These are phyloP conservation scores for Blepharisma japonicum DNA, from an alignment of 73 alveolate genomes.

Conservation along the genomic window DNA sequence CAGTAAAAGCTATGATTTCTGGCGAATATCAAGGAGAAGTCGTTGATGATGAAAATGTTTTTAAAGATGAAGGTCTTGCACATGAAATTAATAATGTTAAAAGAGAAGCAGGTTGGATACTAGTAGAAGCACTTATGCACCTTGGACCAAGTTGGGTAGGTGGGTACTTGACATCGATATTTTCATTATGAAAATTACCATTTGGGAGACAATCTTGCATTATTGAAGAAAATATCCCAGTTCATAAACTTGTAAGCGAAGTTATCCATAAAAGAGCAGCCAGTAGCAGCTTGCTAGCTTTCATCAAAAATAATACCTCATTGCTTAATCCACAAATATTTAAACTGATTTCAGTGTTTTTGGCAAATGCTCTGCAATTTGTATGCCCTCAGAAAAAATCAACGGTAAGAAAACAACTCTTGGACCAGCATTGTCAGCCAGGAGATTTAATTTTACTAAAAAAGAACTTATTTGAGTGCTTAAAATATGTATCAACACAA, in stretches of 20 bases:
- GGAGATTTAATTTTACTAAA: constrained; percentile 14
- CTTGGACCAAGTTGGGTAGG: constrained; percentile 25
- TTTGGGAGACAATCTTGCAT: constrained; percentile 24
- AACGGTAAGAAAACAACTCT: not conserved
- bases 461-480: constrained; percentile 18
- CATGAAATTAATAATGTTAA: constrained; percentile 21
- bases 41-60: constrained; percentile 4
- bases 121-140: constrained; percentile 23
- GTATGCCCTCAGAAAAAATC: constrained; percentile 20
- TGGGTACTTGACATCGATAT: not conserved
- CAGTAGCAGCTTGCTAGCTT: constrained; percentile 2
- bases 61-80: not conserved
- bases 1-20: not conserved
- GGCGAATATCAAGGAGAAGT: constrained; percentile 23
- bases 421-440: not conserved
- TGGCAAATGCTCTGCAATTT: constrained; percentile 22
- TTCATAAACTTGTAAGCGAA: not conserved
- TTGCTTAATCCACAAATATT: constrained; percentile 17
- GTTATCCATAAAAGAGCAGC: constrained; percentile 21
- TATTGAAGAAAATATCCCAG: not conserved
- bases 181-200: constrained; percentile 4
- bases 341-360: not conserved
- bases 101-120: constrained; percentile 27
- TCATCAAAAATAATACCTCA: constrained; percentile 14
- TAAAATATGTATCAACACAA: not conserved